A percentile compares a stretch with the other conserved stretches of the same genome.
Evolutionary conservation across 768 basidiomycete species (phyloP).

Genomic region (Mycena chlorophos): DNA sequence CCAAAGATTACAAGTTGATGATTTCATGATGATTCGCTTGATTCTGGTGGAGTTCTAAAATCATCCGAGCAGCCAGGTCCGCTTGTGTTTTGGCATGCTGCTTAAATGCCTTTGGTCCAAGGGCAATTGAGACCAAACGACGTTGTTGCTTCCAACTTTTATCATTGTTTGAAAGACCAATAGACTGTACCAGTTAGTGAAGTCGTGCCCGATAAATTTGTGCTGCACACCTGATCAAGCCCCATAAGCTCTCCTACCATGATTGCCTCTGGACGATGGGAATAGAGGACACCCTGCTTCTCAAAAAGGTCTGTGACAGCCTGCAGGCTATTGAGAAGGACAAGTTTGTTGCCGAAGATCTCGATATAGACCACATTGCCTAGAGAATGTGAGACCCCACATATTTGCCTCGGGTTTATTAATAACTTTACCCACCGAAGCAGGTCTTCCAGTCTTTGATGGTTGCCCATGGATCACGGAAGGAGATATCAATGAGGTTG

Average conservation of each 20-base stretch:
- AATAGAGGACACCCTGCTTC: slow-evolving; percentile 13
- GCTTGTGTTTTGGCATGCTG: neutral
- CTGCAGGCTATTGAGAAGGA: slow-evolving; percentile 24
- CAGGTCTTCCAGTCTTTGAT: neutral
- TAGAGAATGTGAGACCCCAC: neutral
- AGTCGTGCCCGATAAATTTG: neutral
- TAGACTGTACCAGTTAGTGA: neutral
- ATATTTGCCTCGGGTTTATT: neutral
- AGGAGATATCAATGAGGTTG: slow-evolving; percentile 3
- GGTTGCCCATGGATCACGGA: neutral
- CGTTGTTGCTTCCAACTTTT: slow-evolving; percentile 6
- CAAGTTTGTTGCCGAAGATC: slow-evolving; percentile 27
- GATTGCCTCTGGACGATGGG: slow-evolving; percentile 8
- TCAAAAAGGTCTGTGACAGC: slow-evolving; percentile 25
- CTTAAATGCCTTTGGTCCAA: neutral
- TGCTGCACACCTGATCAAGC: slow-evolving; percentile 2
- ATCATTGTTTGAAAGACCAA: slow-evolving; percentile 5
- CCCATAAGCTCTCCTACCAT: slow-evolving; percentile 13
- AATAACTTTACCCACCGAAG: slow-evolving; percentile 2
- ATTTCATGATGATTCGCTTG: neutral
- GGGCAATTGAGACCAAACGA: neutral
- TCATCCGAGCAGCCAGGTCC: neutral
- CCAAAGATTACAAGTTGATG: neutral
- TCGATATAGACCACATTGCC: slow-evolving; percentile 23
- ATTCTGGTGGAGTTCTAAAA: slow-evolving; percentile 2